These are phyloP conservation scores for Agrocybe chaxingu DNA, from an alignment of 768 basidiomycete genomes.

Conservation along the genomic window DNA sequence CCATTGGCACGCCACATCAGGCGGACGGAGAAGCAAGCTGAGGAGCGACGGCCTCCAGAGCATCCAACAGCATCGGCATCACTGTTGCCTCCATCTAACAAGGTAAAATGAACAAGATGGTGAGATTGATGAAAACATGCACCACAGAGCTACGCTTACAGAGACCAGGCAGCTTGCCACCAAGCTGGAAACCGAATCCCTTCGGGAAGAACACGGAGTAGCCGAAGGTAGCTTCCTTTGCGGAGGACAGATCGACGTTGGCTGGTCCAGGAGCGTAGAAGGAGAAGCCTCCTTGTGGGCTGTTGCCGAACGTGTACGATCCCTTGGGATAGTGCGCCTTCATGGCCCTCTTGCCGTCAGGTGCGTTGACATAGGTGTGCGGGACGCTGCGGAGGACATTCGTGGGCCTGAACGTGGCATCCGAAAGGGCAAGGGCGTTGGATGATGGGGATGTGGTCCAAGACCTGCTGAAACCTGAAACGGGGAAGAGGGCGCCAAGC, in stretches of 20 bases:
- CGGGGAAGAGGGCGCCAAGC: conserved; percentile 40
- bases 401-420: conserved; percentile 41
- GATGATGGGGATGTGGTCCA: conserved; percentile 46
- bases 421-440: conserved; percentile 37
- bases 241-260: conserved; percentile 50
- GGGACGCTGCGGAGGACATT: conserved; percentile 32
- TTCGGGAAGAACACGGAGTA: conserved; percentile 60
- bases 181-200: conserved; percentile 63
- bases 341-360: conserved; percentile 52
- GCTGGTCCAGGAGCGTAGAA: conserved; percentile 67
- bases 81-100: conserved; percentile 53
- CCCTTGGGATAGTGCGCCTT: conserved; percentile 53
- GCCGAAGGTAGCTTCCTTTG: conserved; percentile 64
- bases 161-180: conserved; percentile 73
- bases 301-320: conserved; percentile 47
- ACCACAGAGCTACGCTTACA: conserved; percentile 39
- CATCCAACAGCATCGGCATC: conserved; percentile 46
- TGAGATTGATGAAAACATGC: conserved; percentile 1
- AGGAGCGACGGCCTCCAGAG: conserved; percentile 60
- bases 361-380: conserved; percentile 40
- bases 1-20: conserved; percentile 68
- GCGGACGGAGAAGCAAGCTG: conserved; percentile 59
- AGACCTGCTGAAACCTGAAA: conserved; percentile 26
- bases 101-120: conserved; percentile 5
- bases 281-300: conserved; percentile 57